These are phyloP conservation scores for Elsinoe arachidis DNA, from an alignment of 2,329 filamentous ascomycete genomes.

Conservation along the genomic window DNA sequence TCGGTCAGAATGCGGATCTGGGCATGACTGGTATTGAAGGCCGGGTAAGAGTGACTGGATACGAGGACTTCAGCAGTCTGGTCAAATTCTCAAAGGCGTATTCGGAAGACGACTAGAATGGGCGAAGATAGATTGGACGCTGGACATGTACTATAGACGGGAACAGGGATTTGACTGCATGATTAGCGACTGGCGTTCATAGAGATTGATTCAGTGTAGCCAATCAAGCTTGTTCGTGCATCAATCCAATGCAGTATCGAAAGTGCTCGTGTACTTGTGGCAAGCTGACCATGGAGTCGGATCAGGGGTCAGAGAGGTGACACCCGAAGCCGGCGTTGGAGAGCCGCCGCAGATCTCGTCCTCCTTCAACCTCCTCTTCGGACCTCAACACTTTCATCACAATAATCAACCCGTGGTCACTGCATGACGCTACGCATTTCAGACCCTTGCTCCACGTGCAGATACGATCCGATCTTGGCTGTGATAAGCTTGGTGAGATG, in stretches of 20 bases:
- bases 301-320: background rate
- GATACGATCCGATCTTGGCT: background rate
- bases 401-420: background rate
- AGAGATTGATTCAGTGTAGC: no score
- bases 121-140: background rate
- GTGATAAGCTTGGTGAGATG: background rate
- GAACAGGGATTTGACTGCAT: no score
- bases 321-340: conserved; percentile 8
- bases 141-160: no score
- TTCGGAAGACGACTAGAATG: conserved; percentile 23
- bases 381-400: conserved; percentile 1
- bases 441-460: background rate
- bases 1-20: conserved; percentile 10
- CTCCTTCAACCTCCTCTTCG: background rate
- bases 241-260: background rate
- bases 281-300: background rate
- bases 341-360: conserved; percentile 8
- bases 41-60: conserved; percentile 23
- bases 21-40: conserved; percentile 18
- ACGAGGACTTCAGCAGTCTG: conserved; percentile 26
- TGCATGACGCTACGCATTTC: background rate
- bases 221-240: no score
- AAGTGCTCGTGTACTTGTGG: background rate
- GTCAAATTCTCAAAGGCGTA: conserved; percentile 27
- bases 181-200: no score